A percentile compares a stretch with the other conserved stretches of the same genome.
Evolutionary conservation across 192 early-diverging fungal genomes (phyloP).

Genomic region (Gigaspora rosea): DNA sequence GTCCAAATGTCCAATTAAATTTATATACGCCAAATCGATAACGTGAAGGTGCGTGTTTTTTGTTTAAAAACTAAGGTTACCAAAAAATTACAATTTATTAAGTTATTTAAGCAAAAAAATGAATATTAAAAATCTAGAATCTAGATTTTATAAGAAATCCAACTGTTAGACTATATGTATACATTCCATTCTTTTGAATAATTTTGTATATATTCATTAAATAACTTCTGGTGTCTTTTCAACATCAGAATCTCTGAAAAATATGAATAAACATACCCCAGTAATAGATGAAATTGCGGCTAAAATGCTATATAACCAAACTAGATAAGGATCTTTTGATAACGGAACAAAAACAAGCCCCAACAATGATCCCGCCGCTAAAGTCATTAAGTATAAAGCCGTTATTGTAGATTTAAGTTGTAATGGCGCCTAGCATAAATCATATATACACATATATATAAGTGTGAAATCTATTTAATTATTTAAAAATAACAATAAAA

Average conservation of each 20-base stretch:
- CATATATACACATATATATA: neutral
- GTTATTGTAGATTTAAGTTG: slow-evolving; percentile 72
- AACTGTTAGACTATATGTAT: too few species aligned
- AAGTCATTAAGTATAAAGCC: slow-evolving; percentile 66
- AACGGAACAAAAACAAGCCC: slow-evolving; percentile 60
- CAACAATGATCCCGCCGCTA: slow-evolving; percentile 55
- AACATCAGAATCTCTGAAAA: slow-evolving; percentile 35
- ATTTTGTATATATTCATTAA: too few species aligned
- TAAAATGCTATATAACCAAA: slow-evolving; percentile 65
- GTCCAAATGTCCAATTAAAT: too few species aligned
- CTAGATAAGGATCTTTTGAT: slow-evolving; percentile 57
- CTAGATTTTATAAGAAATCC: too few species aligned
- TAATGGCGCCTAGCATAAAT: slow-evolving; percentile 46
- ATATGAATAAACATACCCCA: slow-evolving; percentile 23
- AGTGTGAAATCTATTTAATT: neutral
- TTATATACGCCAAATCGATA: too few species aligned
- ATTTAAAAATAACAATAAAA: neutral
- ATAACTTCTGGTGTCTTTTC: neutral
- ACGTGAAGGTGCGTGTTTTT: too few species aligned
- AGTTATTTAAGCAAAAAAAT: too few species aligned
- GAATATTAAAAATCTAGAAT: too few species aligned
- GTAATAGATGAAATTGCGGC: slow-evolving; percentile 34
- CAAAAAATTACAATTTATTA: too few species aligned
- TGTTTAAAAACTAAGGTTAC: too few species aligned
- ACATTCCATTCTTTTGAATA: too few species aligned